Conservation (phyloP, 805 yeast species). For the Kazachstania viticola region DNA sequence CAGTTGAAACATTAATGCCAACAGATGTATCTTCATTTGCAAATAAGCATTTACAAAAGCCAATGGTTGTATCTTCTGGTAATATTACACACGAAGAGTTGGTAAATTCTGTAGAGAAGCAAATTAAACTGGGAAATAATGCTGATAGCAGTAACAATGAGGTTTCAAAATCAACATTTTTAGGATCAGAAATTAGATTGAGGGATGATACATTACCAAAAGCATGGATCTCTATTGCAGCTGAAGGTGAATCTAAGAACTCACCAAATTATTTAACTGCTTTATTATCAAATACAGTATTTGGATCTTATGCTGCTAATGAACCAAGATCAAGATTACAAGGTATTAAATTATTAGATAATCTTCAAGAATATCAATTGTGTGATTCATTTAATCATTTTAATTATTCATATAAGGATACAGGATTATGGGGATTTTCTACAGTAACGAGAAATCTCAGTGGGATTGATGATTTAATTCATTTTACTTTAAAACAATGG, state of each 20-base stretch:
- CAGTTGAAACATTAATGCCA: conserved; percentile 44
- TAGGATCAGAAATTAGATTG: conserved; percentile 79
- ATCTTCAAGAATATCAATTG: conserved; percentile 60
- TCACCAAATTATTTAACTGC: conserved; percentile 62
- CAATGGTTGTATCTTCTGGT: conserved; percentile 60
- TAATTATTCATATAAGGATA: conserved; percentile 59
- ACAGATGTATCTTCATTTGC: conserved; percentile 49
- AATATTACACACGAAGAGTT: conserved; percentile 58
- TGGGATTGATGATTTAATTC: conserved; percentile 63
- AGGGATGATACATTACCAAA: conserved; percentile 81
- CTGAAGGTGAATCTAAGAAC: conserved; percentile 50
- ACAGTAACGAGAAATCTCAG: conserved; percentile 49
- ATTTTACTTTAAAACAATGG: conserved; percentile 79
- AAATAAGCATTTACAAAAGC: conserved; percentile 46
- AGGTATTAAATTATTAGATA: conserved; percentile 60
- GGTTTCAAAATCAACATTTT: conserved; percentile 41
- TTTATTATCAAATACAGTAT: conserved; percentile 57
- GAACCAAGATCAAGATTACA: conserved; percentile 47
- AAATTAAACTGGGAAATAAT: conserved; percentile 30
- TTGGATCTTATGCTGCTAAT: conserved; percentile 42
- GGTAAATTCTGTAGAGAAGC: conserved; percentile 50
- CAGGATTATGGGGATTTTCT: conserved; percentile 78
- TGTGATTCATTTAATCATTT: conserved; percentile 64
- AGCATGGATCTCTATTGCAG: conserved; percentile 71
- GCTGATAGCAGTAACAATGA: conserved; percentile 25